phyloP scores from a whole-genome alignment of 306 rosid genomes.

The Quercus agrifolia region DNA sequence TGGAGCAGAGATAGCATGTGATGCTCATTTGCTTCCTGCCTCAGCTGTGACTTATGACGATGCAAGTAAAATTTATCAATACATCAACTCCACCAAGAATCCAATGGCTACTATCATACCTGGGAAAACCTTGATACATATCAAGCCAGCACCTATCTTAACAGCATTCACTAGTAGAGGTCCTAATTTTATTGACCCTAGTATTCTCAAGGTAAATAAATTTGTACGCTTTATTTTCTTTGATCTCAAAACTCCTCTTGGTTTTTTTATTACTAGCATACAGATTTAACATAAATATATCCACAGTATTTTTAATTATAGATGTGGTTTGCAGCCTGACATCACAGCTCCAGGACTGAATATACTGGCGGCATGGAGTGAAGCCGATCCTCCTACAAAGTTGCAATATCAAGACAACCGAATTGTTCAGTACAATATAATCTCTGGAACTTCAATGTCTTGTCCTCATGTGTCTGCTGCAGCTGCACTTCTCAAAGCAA shows the following conservation, averaged over 20 bases:
- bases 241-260: no score
- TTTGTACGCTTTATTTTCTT: not conserved
- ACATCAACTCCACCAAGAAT: conserved; percentile 40
- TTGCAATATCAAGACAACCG: conserved; percentile 47
- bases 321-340: conserved; percentile 67
- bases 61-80: conserved; percentile 41
- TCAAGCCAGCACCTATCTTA: conserved; percentile 83
- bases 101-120: conserved; percentile 63
- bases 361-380: conserved; percentile 93
- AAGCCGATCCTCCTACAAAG: conserved; percentile 65
- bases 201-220: conserved; percentile 63
- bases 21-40: conserved; percentile 76
- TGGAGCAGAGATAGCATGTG: conserved; percentile 56
- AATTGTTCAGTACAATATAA: conserved; percentile 58
- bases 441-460: conserved; percentile 95
- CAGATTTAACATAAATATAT: not conserved
- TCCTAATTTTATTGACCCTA: conserved; percentile 76
- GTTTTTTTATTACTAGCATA: not conserved
- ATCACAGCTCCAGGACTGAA: conserved; percentile 92
- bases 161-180: conserved; percentile 82
- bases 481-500: conserved; percentile 73
- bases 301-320: not conserved
- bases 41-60: conserved; percentile 44
- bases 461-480: conserved; percentile 89
- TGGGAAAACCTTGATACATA: conserved; percentile 48